Evolutionary conservation across 164 flowering plant genomes (phyloP).

Genomic region (Annona squamosa): DNA sequence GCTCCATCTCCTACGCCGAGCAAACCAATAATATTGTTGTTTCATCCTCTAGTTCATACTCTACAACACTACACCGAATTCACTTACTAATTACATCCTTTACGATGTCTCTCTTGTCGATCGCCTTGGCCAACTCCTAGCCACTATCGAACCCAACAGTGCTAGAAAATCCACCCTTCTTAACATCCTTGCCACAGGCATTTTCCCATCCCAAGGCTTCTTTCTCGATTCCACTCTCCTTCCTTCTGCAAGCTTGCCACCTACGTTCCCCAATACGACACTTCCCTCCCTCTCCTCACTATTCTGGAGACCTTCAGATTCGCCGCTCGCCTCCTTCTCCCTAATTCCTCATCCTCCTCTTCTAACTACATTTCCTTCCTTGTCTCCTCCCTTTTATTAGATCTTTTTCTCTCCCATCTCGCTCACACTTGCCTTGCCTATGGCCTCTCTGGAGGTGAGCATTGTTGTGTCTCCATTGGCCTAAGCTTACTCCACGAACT

Average conservation of each 20-base stretch:
- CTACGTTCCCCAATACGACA: slow-evolving; percentile 85
- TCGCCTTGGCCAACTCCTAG: slow-evolving; percentile 62
- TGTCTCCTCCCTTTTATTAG: slow-evolving; percentile 48
- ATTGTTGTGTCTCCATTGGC: slow-evolving; percentile 81
- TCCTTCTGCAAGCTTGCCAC: slow-evolving; percentile 69
- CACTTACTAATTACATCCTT: slow-evolving; percentile 56
- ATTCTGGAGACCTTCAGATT: slow-evolving; percentile 75
- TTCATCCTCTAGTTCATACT: slow-evolving; percentile 22
- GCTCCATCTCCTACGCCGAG: slow-evolving; percentile 66
- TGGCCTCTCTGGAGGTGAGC: slow-evolving; percentile 86
- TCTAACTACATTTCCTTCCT: slow-evolving; percentile 17
- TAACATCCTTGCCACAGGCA: slow-evolving; percentile 74
- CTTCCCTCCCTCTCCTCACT: slow-evolving; percentile 64
- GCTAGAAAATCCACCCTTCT: slow-evolving; percentile 93
- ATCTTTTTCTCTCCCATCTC: slow-evolving; percentile 57
- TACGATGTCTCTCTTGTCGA: slow-evolving; percentile 61
- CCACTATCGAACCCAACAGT: slow-evolving; percentile 86
- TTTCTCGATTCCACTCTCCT: slow-evolving; percentile 62
- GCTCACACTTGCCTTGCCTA: slow-evolving; percentile 39
- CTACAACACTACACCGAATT: slow-evolving; percentile 28
- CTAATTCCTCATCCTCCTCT: slow-evolving; percentile 7
- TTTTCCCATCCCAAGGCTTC: slow-evolving; percentile 54
- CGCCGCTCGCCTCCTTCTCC: slow-evolving; percentile 62
- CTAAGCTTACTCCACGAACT: slow-evolving; percentile 84
- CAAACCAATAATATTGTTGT: slow-evolving; percentile 24